Evolutionary conservation across 345 rosid genomes (phyloP), one percentile per base, ranked within the genome.

Genomic region (Boechera stricta): DNA sequence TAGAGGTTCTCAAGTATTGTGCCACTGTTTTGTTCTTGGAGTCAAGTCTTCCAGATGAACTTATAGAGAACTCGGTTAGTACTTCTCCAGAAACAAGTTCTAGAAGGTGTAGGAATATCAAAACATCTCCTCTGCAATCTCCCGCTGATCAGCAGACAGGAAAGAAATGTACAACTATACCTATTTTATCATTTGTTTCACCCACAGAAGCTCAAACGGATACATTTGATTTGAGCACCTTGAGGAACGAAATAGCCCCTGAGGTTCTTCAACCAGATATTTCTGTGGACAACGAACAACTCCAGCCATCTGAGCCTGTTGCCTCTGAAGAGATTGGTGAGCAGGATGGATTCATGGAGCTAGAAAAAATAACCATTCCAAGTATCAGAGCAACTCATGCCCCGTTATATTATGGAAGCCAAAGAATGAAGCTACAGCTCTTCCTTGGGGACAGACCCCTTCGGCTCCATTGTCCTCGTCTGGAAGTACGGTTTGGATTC

Each of bases 1-100:
- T 94, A 62, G 97, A 94, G 83, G 96, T 91, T 75, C 78, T 94
- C 39, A 94, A 94, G 79, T 81, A 80, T 32, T 21, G 1, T 81
- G 96, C 98, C 5, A 86, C 97, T 2, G 98, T 3, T 9, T 21
- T 21, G 24, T 21, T 21, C 24, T 41, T 10, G 97, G 94, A 91
- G 79, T 90, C 97, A 0, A 90, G 91, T 54, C 85, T 89, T 57
- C 92, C 92, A 3, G 89, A 91, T 31, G 64, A 70, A 75, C 86
- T 87, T 61, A 79, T 84, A 1, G 88, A 75, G 67, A 82, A 85
- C 74, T 41, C 45, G 1, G 41, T 4, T 4, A 4, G 32, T 29
- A 32, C 35, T 32, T 0, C 5, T 32, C 35, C 35, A 32, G 35
- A 5, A 32, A 32, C 5, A 5, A 3, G 5, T 32, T 5, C 1